These are phyloP conservation scores for Vanderwaltozyma yarrowii DNA, from an alignment of 805 yeast genomes.

Conservation along the genomic window DNA sequence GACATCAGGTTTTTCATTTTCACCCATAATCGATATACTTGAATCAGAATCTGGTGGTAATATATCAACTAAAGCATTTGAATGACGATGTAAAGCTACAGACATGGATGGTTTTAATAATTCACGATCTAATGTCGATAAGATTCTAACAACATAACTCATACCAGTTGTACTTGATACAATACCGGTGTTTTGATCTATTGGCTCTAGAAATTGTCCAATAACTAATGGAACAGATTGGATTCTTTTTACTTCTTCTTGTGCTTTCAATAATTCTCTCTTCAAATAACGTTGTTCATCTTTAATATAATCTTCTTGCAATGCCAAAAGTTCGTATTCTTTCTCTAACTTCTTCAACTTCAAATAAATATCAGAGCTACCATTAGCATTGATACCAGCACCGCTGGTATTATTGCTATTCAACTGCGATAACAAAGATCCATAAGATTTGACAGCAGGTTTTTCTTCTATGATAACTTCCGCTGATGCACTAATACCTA, in stretches of 20 bases:
- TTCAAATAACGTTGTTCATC: constrained; percentile 96
- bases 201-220: constrained; percentile 96
- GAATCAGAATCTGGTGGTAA: constrained; percentile 99
- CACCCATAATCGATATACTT: constrained; percentile 87
- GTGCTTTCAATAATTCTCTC: constrained; percentile 90
- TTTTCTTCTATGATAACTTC: constrained; percentile 28
- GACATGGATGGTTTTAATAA: constrained; percentile 88
- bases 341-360: constrained; percentile 82
- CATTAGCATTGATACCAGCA: constrained; percentile 7
- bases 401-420: constrained; percentile 14
- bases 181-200: constrained; percentile 92
- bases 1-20: constrained; percentile 84
- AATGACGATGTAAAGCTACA: constrained; percentile 96
- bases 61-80: constrained; percentile 94
- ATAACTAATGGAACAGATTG: constrained; percentile 96
- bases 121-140: constrained; percentile 92
- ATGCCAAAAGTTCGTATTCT: constrained; percentile 68
- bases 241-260: constrained; percentile 95
- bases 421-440: constrained; percentile 23
- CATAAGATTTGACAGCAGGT: constrained; percentile 24
- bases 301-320: constrained; percentile 95
- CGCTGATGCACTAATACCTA: constrained; percentile 38
- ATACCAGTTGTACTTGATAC: constrained; percentile 97
- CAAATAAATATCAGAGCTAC: constrained; percentile 61
- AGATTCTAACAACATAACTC: constrained; percentile 88